These are phyloP conservation scores for Teratosphaeria gauchensis DNA, from an alignment of 2,329 filamentous ascomycete species.

Conservation along the genomic window DNA sequence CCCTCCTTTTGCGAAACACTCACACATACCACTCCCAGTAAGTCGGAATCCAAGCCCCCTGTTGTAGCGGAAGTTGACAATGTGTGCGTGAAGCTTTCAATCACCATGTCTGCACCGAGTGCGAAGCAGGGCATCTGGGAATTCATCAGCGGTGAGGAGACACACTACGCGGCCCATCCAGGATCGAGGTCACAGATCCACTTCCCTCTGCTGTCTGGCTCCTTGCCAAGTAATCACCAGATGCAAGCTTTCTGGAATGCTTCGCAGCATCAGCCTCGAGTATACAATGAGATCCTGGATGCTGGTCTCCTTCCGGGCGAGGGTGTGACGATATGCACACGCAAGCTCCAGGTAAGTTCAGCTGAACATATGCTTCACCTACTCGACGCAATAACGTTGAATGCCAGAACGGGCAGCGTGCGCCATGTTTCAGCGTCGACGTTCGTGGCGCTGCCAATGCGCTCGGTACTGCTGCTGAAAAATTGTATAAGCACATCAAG, in stretches of 20 bases:
- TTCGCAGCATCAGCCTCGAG: background rate
- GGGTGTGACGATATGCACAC: background rate
- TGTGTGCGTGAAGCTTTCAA: too few relatives aligned
- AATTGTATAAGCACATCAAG: background rate
- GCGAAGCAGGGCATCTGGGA: background rate
- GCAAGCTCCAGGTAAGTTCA: background rate
- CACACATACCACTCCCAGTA: too few relatives aligned
- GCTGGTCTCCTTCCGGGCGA: background rate
- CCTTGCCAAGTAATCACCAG: background rate
- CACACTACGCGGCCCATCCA: background rate
- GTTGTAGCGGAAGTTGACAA: too few relatives aligned
- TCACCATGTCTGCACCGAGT: background rate
- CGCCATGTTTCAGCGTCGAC: background rate
- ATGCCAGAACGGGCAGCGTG: background rate
- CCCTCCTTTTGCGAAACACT: too few relatives aligned
- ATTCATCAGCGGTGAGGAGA: background rate
- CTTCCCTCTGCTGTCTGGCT: background rate
- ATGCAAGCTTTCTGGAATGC: background rate
- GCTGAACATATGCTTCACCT: background rate
- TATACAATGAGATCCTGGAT: background rate
- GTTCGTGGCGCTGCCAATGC: background rate
- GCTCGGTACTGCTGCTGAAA: background rate
- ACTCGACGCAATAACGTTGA: background rate
- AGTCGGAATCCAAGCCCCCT: too few relatives aligned
- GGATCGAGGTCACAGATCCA: background rate